Conservation (phyloP, 192 early-diverging fungal species). For the Allomyces arbusculus region DNA sequence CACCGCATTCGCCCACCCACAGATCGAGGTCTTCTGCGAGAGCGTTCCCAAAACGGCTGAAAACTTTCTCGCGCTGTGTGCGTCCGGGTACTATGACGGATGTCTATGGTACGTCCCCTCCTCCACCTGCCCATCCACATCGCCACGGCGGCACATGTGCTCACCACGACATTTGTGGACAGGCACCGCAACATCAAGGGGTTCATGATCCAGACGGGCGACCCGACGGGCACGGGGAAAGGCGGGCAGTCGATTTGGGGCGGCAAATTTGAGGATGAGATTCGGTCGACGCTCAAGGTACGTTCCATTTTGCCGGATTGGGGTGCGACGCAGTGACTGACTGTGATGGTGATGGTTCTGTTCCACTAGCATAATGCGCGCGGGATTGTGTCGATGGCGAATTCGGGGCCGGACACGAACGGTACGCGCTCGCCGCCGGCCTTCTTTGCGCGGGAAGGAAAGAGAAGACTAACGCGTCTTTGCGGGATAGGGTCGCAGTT, state of each 20-base stretch:
- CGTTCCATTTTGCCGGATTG: background rate
- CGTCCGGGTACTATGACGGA: slow-evolving; percentile 77
- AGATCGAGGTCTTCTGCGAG: slow-evolving; percentile 84
- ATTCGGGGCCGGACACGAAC: slow-evolving; percentile 72
- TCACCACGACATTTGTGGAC: no score
- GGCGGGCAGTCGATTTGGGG: slow-evolving; percentile 77
- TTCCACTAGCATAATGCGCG: slow-evolving; percentile 52
- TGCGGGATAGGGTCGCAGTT: slow-evolving; percentile 36
- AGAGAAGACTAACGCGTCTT: background rate
- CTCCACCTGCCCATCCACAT: background rate
- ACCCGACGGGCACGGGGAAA: slow-evolving; percentile 69
- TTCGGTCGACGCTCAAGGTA: slow-evolving; percentile 53
- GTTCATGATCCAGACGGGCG: slow-evolving; percentile 67
- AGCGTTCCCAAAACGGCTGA: slow-evolving; percentile 60
- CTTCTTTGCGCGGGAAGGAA: slow-evolving; percentile 5
- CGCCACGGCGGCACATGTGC: background rate
- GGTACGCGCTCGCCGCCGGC: slow-evolving; percentile 8
- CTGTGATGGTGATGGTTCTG: background rate
- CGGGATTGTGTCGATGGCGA: slow-evolving; percentile 84
- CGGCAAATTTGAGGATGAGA: slow-evolving; percentile 58
- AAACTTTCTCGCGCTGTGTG: slow-evolving; percentile 95
- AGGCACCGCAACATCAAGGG: slow-evolving; percentile 46
- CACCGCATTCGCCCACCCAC: background rate
- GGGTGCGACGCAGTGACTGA: no score
- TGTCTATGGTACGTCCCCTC: slow-evolving; percentile 17